Percentiles rank a stretch among this genome's conserved stretches.
phyloP scores from a whole-genome alignment of 169 alveolate species.

The Neospora caninum region DNA sequence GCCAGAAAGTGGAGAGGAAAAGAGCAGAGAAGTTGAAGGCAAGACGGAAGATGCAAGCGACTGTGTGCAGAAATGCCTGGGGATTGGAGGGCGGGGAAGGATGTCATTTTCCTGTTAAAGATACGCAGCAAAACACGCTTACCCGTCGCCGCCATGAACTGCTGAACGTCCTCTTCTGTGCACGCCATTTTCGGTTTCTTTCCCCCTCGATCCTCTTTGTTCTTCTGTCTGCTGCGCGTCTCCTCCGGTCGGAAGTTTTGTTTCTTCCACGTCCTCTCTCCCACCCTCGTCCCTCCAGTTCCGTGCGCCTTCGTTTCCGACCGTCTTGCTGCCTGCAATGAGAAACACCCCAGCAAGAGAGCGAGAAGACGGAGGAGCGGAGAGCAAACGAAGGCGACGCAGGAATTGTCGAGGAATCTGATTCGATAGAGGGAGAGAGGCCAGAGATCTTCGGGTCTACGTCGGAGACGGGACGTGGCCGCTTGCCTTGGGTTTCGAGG shows the following conservation, averaged over 20 bases:
- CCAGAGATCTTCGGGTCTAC: too few relatives aligned
- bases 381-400: not conserved
- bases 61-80: too few relatives aligned
- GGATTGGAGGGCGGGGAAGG: too few relatives aligned
- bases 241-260: not conserved
- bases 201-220: not conserved
- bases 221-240: not conserved
- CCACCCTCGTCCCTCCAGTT: not conserved
- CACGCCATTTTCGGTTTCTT: not conserved
- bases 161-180: not conserved
- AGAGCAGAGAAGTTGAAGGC: too few relatives aligned
- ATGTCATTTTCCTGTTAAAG: too few relatives aligned
- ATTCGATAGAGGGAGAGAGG: too few relatives aligned
- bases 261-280: not conserved
- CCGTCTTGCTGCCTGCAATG: not conserved
- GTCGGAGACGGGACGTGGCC: too few relatives aligned
- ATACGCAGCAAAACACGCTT: too few relatives aligned
- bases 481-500: too few relatives aligned
- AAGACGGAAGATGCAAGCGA: too few relatives aligned
- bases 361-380: not conserved
- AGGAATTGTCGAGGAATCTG: too few relatives aligned
- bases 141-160: not conserved
- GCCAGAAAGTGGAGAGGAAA: too few relatives aligned
- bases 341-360: not conserved
- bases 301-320: not conserved